These are phyloP conservation scores for Penicillium mononematosum DNA, from an alignment of 495 filamentous ascomycete genomes.

Conservation along the genomic window DNA sequence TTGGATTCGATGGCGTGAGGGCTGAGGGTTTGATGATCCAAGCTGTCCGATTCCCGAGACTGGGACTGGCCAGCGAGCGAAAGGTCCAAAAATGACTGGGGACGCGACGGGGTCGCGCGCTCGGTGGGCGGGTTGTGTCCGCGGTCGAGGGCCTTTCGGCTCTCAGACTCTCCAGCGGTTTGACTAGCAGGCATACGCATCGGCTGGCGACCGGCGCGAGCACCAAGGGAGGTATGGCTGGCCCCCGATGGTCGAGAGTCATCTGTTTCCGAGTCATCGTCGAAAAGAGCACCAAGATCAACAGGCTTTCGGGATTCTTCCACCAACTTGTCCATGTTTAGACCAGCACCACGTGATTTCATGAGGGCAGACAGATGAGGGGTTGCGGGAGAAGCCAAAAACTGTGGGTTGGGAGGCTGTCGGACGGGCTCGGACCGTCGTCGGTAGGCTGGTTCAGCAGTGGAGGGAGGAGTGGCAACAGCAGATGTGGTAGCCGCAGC, in stretches of 20 bases:
- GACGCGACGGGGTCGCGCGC: constrained; percentile 35
- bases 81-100: constrained; percentile 36
- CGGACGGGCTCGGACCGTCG: constrained; percentile 16
- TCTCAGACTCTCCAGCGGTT: constrained; percentile 49
- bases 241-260: constrained; percentile 50
- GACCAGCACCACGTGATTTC: constrained; percentile 59
- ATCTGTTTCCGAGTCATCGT: constrained; percentile 54
- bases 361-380: constrained; percentile 75
- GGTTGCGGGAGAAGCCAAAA: constrained; percentile 59
- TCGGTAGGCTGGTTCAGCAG: constrained; percentile 12
- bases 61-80: constrained; percentile 35
- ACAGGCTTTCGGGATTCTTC: constrained; percentile 25
- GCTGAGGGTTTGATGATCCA: constrained; percentile 64
- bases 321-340: constrained; percentile 59
- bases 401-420: constrained; percentile 22
- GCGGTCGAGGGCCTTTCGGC: constrained; percentile 53
- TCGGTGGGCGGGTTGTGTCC: constrained; percentile 27
- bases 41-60: constrained; percentile 46
- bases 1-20: constrained; percentile 79
- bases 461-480: constrained; percentile 37
- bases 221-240: constrained; percentile 31
- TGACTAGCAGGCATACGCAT: constrained; percentile 58
- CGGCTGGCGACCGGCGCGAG: constrained; percentile 45
- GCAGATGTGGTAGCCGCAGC: constrained; percentile 8
- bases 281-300: constrained; percentile 41